Percentiles rank a stretch among this genome's conserved stretches.
Conservation (phyloP, 1,284 basidiomycete species). For the Meripilus lineatus region DNA sequence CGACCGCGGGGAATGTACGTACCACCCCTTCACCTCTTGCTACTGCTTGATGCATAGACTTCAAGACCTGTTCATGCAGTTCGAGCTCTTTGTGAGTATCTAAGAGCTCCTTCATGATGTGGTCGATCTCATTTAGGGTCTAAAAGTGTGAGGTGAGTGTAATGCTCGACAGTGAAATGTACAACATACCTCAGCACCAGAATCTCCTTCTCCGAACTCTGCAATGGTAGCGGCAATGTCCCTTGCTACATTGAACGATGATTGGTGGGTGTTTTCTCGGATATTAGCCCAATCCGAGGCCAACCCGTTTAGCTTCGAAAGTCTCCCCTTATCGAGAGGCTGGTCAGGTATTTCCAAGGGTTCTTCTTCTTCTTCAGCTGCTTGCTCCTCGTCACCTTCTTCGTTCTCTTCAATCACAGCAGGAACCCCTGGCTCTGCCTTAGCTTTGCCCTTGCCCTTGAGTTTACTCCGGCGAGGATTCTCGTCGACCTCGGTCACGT, state of each 20-base stretch:
- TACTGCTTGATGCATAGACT: slow-evolving; percentile 51
- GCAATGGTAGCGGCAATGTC: slow-evolving; percentile 58
- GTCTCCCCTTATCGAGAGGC: slow-evolving; percentile 48
- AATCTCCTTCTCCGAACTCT: slow-evolving; percentile 53
- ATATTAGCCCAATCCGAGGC: slow-evolving; percentile 56
- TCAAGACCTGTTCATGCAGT: slow-evolving; percentile 49
- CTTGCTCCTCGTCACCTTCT: slow-evolving; percentile 14
- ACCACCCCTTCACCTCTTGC: slow-evolving; percentile 55
- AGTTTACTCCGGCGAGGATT: neutral
- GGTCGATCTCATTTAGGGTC: slow-evolving; percentile 57
- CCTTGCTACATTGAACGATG: slow-evolving; percentile 41
- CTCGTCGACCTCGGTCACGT: slow-evolving; percentile 7
- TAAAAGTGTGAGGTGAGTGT: neutral
- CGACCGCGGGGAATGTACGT: no score
- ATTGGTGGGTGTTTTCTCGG: slow-evolving; percentile 38
- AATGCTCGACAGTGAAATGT: neutral
- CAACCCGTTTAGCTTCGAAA: slow-evolving; percentile 48
- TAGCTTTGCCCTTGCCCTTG: neutral
- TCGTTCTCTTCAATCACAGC: slow-evolving; percentile 38
- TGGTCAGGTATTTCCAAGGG: slow-evolving; percentile 48
- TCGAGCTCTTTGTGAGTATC: slow-evolving; percentile 59
- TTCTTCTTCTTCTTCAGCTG: slow-evolving; percentile 13
- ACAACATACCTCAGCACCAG: slow-evolving; percentile 31
- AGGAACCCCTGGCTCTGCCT: slow-evolving; percentile 19
- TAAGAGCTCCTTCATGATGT: slow-evolving; percentile 59